Evolutionary conservation across 371 early-diverging fungal genomes (phyloP), one percentile per base, ranked within the genome.

Genomic region (Cokeromyces recurvatus): DNA sequence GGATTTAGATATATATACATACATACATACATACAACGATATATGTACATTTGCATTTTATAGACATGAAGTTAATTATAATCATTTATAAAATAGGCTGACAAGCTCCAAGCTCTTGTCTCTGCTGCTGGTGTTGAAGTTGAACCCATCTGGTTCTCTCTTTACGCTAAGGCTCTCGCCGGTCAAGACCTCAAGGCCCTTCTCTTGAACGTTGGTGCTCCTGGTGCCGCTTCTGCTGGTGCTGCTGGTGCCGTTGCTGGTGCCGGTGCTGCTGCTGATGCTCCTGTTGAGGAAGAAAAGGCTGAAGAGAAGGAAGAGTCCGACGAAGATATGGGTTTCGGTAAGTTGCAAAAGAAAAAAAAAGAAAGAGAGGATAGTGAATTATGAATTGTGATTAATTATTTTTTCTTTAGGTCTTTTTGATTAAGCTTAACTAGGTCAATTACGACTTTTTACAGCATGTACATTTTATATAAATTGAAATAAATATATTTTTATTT

Each of bases 81-180:
- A 23, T 32, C 27, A 20, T 24, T 35, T 16, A 22, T 21, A 11
- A 1, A 32, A 25, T 79, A 95, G 95, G 89, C 95, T 64, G 97
- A 96, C 77, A 93, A 94, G 84, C 85, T 97, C 57, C 76, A 76
- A 71, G 74, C 92, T 62, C 78, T 97, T 70, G 86, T 88, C 78
- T 85, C 84, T 70, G 92, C 92, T 57, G 94, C 97, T 58, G 91
- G 91, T 73, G 72, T 96, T 59, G 84, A 86, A 51, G 87, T 97
- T 62, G 97, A 97, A 74, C 74, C 91, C 57, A 90, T 96, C 89
- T 97, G 94, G 94, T 86, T 91, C 71, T 76, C 77, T 74, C 81
- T 97, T 62, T 96, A 95, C 81, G 94, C 98, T 77, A 97, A 97
- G 91, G 97, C 97, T 55, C 86, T 97, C 60, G 92, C 82, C 57